These are phyloP conservation scores for Ruellia speciosa DNA, from an alignment of 305 asterid genomes.

Conservation along the genomic window DNA sequence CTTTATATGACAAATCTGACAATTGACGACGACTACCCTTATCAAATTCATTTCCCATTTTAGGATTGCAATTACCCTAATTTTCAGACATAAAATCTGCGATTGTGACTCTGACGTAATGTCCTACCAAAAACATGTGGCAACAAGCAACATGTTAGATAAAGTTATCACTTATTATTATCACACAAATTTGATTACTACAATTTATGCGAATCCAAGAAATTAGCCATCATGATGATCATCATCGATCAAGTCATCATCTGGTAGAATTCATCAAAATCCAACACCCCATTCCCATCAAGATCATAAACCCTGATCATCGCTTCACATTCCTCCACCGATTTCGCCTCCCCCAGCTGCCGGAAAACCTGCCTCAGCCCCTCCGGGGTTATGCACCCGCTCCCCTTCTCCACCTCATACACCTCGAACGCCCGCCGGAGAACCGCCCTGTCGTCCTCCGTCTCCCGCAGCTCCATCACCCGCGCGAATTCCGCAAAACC, in stretches of 20 bases:
- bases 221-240: no score
- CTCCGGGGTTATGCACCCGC: conserved; percentile 48
- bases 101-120: no score
- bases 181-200: no score
- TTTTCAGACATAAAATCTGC: no score
- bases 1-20: no score
- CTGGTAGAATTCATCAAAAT: conserved; percentile 41
- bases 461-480: conserved; percentile 31
- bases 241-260: conserved; percentile 56
- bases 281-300: conserved; percentile 62
- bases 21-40: no score
- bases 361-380: conserved; percentile 40
- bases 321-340: conserved; percentile 39
- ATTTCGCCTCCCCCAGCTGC: conserved; percentile 41
- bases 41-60: no score
- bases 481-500: conserved; percentile 37
- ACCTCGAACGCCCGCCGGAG: conserved; percentile 47
- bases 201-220: no score
- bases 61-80: no score
- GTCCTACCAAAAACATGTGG: no score
- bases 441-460: conserved; percentile 19
- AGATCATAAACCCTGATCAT: conserved; percentile 51
- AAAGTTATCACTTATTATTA: no score
- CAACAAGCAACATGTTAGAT: no score
- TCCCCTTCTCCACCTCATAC: conserved; percentile 52